These are phyloP conservation scores for Cantharellus anzutake DNA, from an alignment of 768 basidiomycete genomes.

Conservation along the genomic window DNA sequence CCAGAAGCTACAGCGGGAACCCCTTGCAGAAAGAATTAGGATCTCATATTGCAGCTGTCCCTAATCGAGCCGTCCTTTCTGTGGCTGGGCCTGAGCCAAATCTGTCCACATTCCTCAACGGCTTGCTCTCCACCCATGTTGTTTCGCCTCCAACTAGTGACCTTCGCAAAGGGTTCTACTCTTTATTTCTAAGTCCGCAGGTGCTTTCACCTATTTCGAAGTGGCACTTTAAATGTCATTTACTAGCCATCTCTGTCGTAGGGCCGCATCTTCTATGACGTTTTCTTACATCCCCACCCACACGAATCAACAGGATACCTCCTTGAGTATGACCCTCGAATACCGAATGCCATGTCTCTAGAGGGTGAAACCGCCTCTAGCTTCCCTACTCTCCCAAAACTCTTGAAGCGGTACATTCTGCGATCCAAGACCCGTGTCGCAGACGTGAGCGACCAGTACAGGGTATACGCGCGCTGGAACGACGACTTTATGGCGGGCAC, in stretches of 20 bases:
- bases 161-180: slow-evolving; percentile 34
- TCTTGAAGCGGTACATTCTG: slow-evolving; percentile 64
- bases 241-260: slow-evolving; percentile 14
- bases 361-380: slow-evolving; percentile 17
- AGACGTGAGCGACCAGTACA: slow-evolving; percentile 59
- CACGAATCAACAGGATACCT: slow-evolving; percentile 36
- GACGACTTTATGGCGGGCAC: slow-evolving; percentile 17
- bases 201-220: slow-evolving; percentile 20
- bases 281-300: slow-evolving; percentile 57
- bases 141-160: slow-evolving; percentile 24
- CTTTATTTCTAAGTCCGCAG: slow-evolving; percentile 64
- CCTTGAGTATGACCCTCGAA: slow-evolving; percentile 48
- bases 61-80: slow-evolving; percentile 48
- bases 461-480: slow-evolving; percentile 72
- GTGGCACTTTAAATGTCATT: slow-evolving; percentile 1
- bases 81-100: slow-evolving; percentile 60
- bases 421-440: slow-evolving; percentile 75
- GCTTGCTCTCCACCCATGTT: slow-evolving; percentile 32
- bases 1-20: too few relatives aligned
- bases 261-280: slow-evolving; percentile 82
- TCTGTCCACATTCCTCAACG: slow-evolving; percentile 53
- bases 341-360: neutral
- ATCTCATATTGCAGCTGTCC: slow-evolving; percentile 32
- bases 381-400: slow-evolving; percentile 11
- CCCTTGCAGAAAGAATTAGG: neutral